Conservation (phyloP, 208 protist species). For the Trypanosoma theileri region DNA sequence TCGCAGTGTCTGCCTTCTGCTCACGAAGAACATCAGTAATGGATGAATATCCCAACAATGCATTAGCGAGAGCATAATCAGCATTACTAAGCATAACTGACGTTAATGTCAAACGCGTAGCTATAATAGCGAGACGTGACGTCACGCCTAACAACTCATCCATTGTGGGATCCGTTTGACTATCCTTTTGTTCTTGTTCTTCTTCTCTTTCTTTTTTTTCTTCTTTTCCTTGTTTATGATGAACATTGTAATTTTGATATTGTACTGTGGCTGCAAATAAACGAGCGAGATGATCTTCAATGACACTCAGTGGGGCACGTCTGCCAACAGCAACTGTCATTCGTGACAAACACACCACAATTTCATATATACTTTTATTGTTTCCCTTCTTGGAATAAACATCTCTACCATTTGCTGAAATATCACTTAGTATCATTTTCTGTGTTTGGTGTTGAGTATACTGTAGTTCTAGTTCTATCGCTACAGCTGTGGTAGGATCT, state of each 20-base stretch:
- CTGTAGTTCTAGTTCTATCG: conserved; percentile 13
- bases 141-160: not conserved
- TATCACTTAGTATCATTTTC: not conserved
- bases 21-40: conserved; percentile 11
- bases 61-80: conserved; percentile 41
- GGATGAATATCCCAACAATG: conserved; percentile 27
- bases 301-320: not conserved
- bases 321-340: conserved; percentile 12
- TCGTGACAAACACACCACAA: conserved; percentile 12
- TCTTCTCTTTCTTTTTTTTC: not conserved
- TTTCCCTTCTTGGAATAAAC: not conserved
- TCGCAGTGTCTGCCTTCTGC: conserved; percentile 11
- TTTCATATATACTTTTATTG: not conserved
- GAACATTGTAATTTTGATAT: not conserved
- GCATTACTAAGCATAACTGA: conserved; percentile 24
- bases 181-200: not conserved
- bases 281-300: conserved; percentile 3
- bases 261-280: not conserved
- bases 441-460: not conserved
- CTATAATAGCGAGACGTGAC: conserved; percentile 16
- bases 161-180: not conserved
- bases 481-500: not conserved
- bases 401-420: not conserved
- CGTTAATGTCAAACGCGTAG: conserved; percentile 18
- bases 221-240: not conserved